Conservation (phyloP, 2,329 filamentous ascomycete genomes). For the Stachybotrys chlorohalonatus region DNA sequence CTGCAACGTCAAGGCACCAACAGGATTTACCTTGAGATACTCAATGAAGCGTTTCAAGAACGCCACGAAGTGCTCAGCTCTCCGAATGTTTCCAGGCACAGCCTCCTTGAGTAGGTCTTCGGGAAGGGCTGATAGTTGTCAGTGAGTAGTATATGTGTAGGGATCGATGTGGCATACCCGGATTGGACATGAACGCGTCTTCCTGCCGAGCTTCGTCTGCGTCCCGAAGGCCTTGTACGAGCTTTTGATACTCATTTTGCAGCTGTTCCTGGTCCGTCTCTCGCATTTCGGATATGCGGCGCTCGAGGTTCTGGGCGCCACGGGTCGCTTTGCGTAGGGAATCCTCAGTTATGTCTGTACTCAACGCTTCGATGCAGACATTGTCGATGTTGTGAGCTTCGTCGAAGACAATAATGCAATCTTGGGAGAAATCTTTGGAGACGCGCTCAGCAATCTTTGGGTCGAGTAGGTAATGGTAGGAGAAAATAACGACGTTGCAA, state of each 20-base stretch:
- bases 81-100: conserved; percentile 88
- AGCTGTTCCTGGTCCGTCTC: conserved; percentile 91
- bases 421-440: conserved; percentile 91
- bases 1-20: not conserved
- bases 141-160: not conserved
- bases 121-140: conserved; percentile 54
- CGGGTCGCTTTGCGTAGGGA: conserved; percentile 83
- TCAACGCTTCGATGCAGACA: conserved; percentile 94
- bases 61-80: conserved; percentile 91
- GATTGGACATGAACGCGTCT: conserved; percentile 95
- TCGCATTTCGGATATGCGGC: conserved; percentile 88
- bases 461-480: conserved; percentile 95
- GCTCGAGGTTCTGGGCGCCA: conserved; percentile 84
- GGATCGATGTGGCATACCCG: conserved; percentile 33
- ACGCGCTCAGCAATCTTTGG: conserved; percentile 96
- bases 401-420: conserved; percentile 97
- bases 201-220: conserved; percentile 86
- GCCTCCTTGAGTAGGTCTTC: conserved; percentile 93
- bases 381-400: conserved; percentile 99
- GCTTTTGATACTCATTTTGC: conserved; percentile 89
- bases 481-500: conserved; percentile 99
- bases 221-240: conserved; percentile 83
- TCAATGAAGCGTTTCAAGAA: conserved; percentile 97
- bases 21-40: conserved; percentile 61
- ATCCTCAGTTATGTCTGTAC: conserved; percentile 94